Evolutionary conservation across 2,329 filamentous ascomycete genomes (phyloP), one percentile per base, ranked within the genome.

Genomic region (Aureobasidium zeae): DNA sequence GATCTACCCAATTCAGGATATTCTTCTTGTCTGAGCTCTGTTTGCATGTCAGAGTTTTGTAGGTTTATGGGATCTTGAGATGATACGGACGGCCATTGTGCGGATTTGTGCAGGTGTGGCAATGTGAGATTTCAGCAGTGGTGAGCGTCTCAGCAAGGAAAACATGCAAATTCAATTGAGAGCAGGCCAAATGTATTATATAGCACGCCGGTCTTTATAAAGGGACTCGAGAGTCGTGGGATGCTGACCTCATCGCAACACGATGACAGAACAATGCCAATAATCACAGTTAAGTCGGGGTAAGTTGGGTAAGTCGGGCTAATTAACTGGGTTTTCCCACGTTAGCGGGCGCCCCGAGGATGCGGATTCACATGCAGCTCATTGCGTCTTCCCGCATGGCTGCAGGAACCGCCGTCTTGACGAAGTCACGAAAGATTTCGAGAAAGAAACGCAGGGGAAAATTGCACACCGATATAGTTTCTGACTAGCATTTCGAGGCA

Each of bases 1-100:
- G 81, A 50, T 77, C 72, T 41, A 91, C 86, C 86, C 86, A 94
- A 57, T 89, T 77, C 33, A 86, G 88, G 61, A 94, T 86, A 15
- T 55, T 50, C 43, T 57, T 51, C 30, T 53, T 50, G 32, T 53
- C 49, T 34, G 45, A 21, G 30, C 39, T 49, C 48, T 49, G 26
- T 1, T 16, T 12, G 17, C 9, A 13, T 11, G 13, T 26, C 28
- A 45, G 43, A 15, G n/a, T 24, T 13, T 13, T 10, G 28, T 25
- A 6, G 9, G 16, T 8, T 9, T 4, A 11, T 26, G 21, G 15
- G 22, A 6, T 29, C 5, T 10, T 26, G 8, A 10, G 28, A 8
- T 5, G 13, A 5, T 8, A 44, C 47, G 25, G 20, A 49, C 47
- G 3, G 44, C 44, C 44, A 49, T 49, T 16, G 35, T 49, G 24